A percentile compares a stretch with the other conserved stretches of the same genome.
These are phyloP conservation scores for Fusarium subtropicale DNA, from an alignment of 2,329 filamentous ascomycete genomes.

Conservation along the genomic window DNA sequence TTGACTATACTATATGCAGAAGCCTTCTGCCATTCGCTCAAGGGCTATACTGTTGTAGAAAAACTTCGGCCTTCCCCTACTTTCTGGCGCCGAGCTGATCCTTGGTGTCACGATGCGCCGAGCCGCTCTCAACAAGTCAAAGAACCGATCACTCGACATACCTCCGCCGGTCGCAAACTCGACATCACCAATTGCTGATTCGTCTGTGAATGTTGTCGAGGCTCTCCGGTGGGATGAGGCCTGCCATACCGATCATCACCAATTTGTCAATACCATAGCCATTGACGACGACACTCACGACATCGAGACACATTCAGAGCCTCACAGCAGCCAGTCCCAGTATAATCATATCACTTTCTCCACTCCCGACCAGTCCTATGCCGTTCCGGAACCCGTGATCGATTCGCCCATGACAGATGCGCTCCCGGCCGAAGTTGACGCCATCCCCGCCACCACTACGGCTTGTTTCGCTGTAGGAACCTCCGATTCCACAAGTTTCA, in stretches of 20 bases:
- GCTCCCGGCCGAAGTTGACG: conserved; percentile 26
- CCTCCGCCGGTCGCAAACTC: conserved; percentile 4
- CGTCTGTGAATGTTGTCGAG: conserved; percentile 25
- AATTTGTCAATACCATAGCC: conserved; percentile 15
- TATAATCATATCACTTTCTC: conserved; percentile 5
- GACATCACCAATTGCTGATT: conserved; percentile 9
- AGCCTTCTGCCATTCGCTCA: conserved; percentile 16
- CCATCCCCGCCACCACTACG: conserved; percentile 18
- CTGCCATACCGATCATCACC: conserved; percentile 32
- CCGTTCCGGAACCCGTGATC: conserved; percentile 13
- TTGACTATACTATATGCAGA: conserved; percentile 44
- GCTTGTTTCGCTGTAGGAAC: conserved; percentile 23
- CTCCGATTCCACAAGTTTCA: conserved; percentile 6
- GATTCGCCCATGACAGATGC: conserved; percentile 41
- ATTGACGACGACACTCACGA: conserved; percentile 11
- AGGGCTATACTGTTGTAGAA: conserved; percentile 31
- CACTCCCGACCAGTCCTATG: conserved; percentile 18
- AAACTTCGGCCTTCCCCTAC: conserved; percentile 27
- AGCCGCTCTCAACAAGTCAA: conserved; percentile 30
- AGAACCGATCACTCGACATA: conserved; percentile 36
- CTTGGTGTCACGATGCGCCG: conserved; percentile 44
- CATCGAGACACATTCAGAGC: conserved; percentile 10
- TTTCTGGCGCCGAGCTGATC: conserved; percentile 7
- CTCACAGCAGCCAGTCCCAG: conserved; percentile 20
- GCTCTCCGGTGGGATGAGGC: conserved; percentile 36